phyloP scores from a whole-genome alignment of 176 grass and related monocot species.

The Miscanthus lutarioriparius region DNA sequence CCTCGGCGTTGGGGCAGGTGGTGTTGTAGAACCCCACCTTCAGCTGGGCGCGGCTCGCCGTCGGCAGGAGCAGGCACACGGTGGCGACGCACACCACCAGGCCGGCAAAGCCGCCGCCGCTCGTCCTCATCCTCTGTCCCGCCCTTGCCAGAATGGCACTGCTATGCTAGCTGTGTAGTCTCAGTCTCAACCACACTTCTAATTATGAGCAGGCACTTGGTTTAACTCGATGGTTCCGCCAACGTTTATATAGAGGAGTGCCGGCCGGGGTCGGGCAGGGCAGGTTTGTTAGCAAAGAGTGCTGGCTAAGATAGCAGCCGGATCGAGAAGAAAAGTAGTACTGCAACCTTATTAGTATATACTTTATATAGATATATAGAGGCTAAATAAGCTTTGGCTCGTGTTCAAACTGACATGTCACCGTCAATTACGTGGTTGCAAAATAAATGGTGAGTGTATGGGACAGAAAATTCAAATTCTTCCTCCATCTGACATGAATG shows the following conservation, averaged over 20 bases:
- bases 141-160: background rate
- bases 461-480: background rate
- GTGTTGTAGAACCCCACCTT: constrained; percentile 68
- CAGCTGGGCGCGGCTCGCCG: constrained; percentile 24
- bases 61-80: constrained; percentile 36
- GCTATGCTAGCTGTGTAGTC: background rate
- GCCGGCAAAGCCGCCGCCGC: background rate
- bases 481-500: background rate
- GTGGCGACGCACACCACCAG: constrained; percentile 18
- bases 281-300: background rate
- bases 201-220: background rate
- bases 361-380: background rate
- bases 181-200: background rate
- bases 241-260: constrained; percentile 11
- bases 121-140: background rate
- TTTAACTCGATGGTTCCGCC: background rate
- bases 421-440: background rate
- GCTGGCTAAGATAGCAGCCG: background rate
- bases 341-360: no score
- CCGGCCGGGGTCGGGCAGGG: no score
- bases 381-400: no score
- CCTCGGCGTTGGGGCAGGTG: constrained; percentile 62
- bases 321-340: no score
- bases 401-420: background rate
- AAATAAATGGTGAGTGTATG: no score